Evolutionary conservation across 2,329 filamentous ascomycete genomes (phyloP), one percentile per base, ranked within the genome.

Genomic region (Exophiala bonariae): DNA sequence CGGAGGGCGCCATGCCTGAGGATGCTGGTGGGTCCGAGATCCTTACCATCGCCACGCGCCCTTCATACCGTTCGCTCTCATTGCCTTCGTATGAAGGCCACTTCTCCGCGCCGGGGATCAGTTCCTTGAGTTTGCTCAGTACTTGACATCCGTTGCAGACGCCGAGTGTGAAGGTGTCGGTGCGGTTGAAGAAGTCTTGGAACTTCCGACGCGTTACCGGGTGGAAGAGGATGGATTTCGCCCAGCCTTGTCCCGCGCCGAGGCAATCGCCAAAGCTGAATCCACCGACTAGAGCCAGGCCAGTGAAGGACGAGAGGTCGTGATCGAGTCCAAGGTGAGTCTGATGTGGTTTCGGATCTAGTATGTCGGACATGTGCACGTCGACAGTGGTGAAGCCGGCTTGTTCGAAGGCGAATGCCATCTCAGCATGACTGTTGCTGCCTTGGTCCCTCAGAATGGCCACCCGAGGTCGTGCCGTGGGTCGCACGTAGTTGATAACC

Each of bases 141-240:
- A 97, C 95, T 69, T 99, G 93, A 65, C 93, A 97, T 41, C 93
- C 93, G 66, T 99, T 99, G 79, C 93, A 97, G 26, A 97, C 89
- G 59, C 93, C 93, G 1, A 99, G 79, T 0, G 89, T 78, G 68
- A 99, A 97, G 0, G 93, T 97, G 64, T 96, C 89, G 3, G 84
- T 80, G 22, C 93, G 82, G 57, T 83, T 79, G 73, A 97, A 97
- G 79, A 96, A 97, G 39, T 74, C 70, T 61, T 86, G 75, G 71
- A 97, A 96, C 59, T 92, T 87, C 47, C 78, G 76, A 33, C 90
- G 82, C 33, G 85, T 85, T 47, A 85, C 73, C 18, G 79, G 80
- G 70, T 97, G 89, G 66, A 95, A 80, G 14, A 97, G 79, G 31
- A 97, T 90, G 2, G 87, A 92, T 70, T 95, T 91, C 3, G 93